Evolutionary conservation across 1,139 yeast genomes (phyloP), one percentile per base, ranked within the genome.

Genomic region (Debaryomyces coudertii): DNA sequence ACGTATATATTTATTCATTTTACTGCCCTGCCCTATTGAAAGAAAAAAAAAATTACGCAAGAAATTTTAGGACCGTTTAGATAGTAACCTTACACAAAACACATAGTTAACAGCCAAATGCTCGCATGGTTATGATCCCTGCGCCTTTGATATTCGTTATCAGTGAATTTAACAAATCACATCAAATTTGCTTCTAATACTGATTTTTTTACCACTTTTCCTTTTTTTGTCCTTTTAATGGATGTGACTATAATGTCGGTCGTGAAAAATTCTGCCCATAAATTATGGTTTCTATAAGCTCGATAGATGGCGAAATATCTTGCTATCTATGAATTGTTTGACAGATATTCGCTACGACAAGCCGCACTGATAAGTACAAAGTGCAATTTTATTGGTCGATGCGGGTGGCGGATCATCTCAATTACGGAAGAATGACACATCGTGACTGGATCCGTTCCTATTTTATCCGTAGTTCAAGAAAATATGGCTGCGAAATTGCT

Each of bases 1-100:
- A 5, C 27, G 41, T 28, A 38, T 38, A 38, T 38, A 38, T 38
- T 38, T 38, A 38, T 38, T 38, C 41, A 35, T 38, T 38, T 38
- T 12, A 20, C 24, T 38, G 40, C 27, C 33, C 18, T 38, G 34
- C 41, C 30, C 38, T 33, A 38, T 38, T 38, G 35, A 28, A 25
- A 29, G 5, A 20, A 38, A 38, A 38, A 38, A 24, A 33, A 33
- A 33, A 33, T 18, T 27, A 16, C 22, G 15, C 12, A 25, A 16
- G 41, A 28, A 34, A 38, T 38, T 27, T 8, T 18, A n/a, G 34
- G 18, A 38, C 41, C 41, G 41, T 38, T 35, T 29, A 38, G 41
- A 38, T 38, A 38, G 33, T 29, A 29, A 27, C 4, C 2, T 38
- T 27, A 38, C 41, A 38, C 41, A 38, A 38, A 38, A 28, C 41